phyloP scores from a whole-genome alignment of 108 stramenopile genomes.

The Cyclotella kingstonii region DNA sequence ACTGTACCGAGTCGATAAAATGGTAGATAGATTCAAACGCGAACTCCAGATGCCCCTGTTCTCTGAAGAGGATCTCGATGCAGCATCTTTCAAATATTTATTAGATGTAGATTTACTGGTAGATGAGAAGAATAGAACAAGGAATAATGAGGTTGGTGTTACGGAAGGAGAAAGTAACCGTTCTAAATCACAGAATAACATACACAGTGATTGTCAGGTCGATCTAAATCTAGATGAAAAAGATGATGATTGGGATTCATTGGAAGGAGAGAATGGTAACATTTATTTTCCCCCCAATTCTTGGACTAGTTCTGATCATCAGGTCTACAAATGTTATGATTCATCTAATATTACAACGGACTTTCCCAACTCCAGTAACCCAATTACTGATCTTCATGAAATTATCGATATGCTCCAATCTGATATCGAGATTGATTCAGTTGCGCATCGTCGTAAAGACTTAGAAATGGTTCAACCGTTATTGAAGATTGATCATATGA shows the following conservation, averaged over 20 bases:
- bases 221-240: conserved; percentile 14
- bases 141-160: not conserved
- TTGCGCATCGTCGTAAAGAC: conserved; percentile 19
- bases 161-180: conserved; percentile 2
- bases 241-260: conserved; percentile 2
- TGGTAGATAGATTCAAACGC: conserved; percentile 36
- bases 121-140: conserved; percentile 3
- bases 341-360: conserved; percentile 24
- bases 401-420: conserved; percentile 32
- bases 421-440: conserved; percentile 40
- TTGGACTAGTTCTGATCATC: not conserved
- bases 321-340: conserved; percentile 28
- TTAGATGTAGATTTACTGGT: conserved; percentile 29
- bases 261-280: conserved; percentile 1
- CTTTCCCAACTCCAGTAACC: conserved; percentile 12
- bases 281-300: conserved; percentile 16
- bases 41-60: conserved; percentile 42
- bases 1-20: conserved; percentile 33
- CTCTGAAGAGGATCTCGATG: conserved; percentile 26
- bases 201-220: conserved; percentile 6
- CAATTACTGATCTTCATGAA: conserved; percentile 33
- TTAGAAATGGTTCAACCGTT: conserved; percentile 28
- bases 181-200: not conserved
- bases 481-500: conserved; percentile 22
- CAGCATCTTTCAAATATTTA: conserved; percentile 19